These are phyloP conservation scores for Fulvia fulva DNA, from an alignment of 2,329 filamentous ascomycete genomes.

Conservation along the genomic window DNA sequence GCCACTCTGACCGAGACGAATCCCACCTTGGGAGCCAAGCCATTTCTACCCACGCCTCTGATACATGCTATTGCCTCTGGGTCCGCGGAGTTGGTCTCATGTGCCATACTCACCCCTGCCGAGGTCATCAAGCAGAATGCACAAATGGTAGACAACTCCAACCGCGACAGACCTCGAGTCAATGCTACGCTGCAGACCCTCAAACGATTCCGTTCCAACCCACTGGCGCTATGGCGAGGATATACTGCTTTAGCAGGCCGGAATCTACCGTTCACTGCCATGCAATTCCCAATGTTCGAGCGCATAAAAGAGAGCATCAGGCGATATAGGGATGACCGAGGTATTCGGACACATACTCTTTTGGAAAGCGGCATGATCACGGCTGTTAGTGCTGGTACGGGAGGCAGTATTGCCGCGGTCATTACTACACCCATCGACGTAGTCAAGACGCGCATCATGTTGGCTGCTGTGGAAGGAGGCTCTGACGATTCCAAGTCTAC, in stretches of 20 bases:
- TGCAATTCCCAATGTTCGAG: constrained; percentile 88
- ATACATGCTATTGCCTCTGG: constrained; percentile 72
- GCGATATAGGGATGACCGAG: constrained; percentile 39
- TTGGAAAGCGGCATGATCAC: constrained; percentile 68
- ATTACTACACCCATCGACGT: constrained; percentile 89
- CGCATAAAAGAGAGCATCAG: constrained; percentile 56
- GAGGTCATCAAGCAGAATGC: constrained; percentile 94
- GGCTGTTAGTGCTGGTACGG: constrained; percentile 66
- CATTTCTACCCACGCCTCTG: constrained; percentile 60
- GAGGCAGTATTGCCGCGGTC: constrained; percentile 70
- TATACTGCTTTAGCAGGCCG: constrained; percentile 78
- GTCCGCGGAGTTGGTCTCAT: constrained; percentile 76
- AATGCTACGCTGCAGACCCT: constrained; percentile 57
- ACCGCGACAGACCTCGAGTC: constrained; percentile 29
- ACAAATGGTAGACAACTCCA: constrained; percentile 63
- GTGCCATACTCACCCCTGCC: constrained; percentile 79
- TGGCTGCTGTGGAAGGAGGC: constrained; percentile 51
- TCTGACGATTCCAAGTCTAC: constrained; percentile 5
- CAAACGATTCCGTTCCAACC: constrained; percentile 53
- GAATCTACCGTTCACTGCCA: constrained; percentile 80
- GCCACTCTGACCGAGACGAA: constrained; percentile 51
- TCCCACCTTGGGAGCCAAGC: constrained; percentile 40
- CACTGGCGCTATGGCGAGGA: constrained; percentile 59
- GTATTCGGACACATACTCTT: constrained; percentile 43
- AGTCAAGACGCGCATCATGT: constrained; percentile 85